Conservation (phyloP, 1,284 basidiomycete species). For the Entoloma clypeatum region DNA sequence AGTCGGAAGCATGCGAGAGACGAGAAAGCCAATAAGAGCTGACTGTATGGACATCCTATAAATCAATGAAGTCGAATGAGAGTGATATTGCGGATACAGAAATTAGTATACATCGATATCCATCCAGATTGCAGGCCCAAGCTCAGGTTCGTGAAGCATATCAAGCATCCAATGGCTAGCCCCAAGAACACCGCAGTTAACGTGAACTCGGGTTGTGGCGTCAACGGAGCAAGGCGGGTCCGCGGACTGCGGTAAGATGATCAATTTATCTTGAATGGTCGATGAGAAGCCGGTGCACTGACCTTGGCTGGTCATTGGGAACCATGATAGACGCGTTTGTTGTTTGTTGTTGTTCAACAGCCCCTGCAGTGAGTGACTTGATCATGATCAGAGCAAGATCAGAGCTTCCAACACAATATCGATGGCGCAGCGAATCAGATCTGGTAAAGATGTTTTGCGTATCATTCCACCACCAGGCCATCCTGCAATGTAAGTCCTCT, state of each 20-base stretch:
- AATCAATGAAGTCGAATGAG: background rate
- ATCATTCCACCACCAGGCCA: slow-evolving; percentile 47
- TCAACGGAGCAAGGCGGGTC: slow-evolving; percentile 13
- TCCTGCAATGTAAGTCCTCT: slow-evolving; percentile 39
- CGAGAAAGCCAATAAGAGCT: slow-evolving; percentile 84
- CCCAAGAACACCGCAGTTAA: slow-evolving; percentile 37
- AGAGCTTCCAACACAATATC: background rate
- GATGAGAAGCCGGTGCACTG: slow-evolving; percentile 4
- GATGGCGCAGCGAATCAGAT: slow-evolving; percentile 67
- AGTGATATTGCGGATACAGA: background rate
- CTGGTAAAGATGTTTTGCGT: slow-evolving; percentile 60
- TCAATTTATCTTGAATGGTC: background rate
- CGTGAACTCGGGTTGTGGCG: slow-evolving; percentile 40
- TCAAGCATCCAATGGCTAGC: slow-evolving; percentile 36
- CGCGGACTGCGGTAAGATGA: slow-evolving; percentile 6
- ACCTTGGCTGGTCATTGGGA: slow-evolving; percentile 26
- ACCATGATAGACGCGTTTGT: slow-evolving; percentile 20
- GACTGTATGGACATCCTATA: slow-evolving; percentile 94
- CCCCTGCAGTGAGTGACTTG: slow-evolving; percentile 2
- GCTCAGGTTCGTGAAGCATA: slow-evolving; percentile 42
- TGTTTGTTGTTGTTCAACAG: slow-evolving; percentile 14
- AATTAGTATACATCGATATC: slow-evolving; percentile 37
- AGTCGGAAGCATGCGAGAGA: slow-evolving; percentile 71
- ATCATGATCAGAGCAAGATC: slow-evolving; percentile 15
- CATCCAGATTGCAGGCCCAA: slow-evolving; percentile 42